phyloP scores from a whole-genome alignment of 2,329 filamentous ascomycete genomes.

The Myriosclerotinia duriaeana region DNA sequence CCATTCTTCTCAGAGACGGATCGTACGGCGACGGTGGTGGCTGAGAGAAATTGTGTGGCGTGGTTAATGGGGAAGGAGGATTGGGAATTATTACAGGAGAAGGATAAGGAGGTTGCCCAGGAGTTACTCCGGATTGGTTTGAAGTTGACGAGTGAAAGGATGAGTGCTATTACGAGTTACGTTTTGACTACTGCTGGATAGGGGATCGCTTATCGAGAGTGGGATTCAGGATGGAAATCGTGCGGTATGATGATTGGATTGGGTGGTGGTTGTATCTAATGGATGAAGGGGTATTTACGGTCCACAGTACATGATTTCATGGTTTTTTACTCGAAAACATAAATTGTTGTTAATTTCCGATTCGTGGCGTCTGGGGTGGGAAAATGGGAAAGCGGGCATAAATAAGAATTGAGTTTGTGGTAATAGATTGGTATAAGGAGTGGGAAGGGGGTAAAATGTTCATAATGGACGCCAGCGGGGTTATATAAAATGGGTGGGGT shows the following conservation, averaged over 20 bases:
- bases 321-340: background rate
- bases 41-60: conserved; percentile 76
- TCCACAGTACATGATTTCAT: background rate
- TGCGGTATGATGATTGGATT: background rate
- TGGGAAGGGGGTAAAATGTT: too few species aligned
- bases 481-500: too few species aligned
- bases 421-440: too few species aligned
- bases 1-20: conserved; percentile 93
- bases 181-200: conserved; percentile 46
- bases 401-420: too few species aligned
- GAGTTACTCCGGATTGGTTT: conserved; percentile 85
- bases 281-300: background rate
- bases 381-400: background rate
- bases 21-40: conserved; percentile 81
- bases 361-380: background rate
- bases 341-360: background rate
- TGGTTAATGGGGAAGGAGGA: conserved; percentile 74
- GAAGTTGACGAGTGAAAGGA: conserved; percentile 91
- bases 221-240: too few species aligned
- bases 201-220: background rate
- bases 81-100: conserved; percentile 71
- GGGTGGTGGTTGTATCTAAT: conserved; percentile 4
- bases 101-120: conserved; percentile 73
- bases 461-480: too few species aligned
- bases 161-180: conserved; percentile 66